Conservation (phyloP, 768 basidiomycete species). For the Serendipita indica region DNA sequence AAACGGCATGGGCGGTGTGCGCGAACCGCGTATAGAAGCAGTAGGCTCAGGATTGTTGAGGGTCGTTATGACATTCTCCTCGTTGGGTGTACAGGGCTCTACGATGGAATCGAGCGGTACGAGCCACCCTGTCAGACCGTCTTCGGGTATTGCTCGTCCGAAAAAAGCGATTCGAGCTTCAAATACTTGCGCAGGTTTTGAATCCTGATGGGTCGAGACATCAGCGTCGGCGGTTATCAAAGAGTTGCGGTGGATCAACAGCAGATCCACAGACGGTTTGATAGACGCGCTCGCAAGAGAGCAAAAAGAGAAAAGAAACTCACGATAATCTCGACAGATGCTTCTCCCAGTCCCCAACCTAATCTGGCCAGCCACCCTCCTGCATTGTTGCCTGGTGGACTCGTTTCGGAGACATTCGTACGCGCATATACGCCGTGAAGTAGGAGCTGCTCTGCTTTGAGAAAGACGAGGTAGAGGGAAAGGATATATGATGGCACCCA, state of each 20-base stretch:
- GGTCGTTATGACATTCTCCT: background rate
- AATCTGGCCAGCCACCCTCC: conserved; percentile 2
- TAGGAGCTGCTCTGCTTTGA: background rate
- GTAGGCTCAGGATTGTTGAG: background rate
- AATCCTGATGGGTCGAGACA: background rate
- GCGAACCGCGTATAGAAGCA: too few species aligned
- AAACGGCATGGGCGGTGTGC: background rate
- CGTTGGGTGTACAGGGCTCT: background rate
- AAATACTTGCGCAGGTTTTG: background rate
- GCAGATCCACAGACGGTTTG: background rate
- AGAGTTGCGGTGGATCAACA: too few species aligned
- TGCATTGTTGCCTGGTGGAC: background rate
- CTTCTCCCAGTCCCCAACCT: conserved; percentile 6
- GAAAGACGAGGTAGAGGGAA: background rate
- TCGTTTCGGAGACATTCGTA: background rate
- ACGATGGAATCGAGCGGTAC: background rate
- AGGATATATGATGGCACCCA: background rate
- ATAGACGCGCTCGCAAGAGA: too few species aligned
- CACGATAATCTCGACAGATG: background rate
- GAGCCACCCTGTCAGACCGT: conserved; percentile 1
- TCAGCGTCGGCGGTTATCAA: background rate
- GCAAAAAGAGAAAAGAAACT: background rate
- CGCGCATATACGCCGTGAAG: background rate
- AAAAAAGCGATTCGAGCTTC: conserved; percentile 5
- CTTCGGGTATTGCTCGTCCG: background rate